These are phyloP conservation scores for Verticillium tricorpus DNA, from an alignment of 2,329 filamentous ascomycete species.

Conservation along the genomic window DNA sequence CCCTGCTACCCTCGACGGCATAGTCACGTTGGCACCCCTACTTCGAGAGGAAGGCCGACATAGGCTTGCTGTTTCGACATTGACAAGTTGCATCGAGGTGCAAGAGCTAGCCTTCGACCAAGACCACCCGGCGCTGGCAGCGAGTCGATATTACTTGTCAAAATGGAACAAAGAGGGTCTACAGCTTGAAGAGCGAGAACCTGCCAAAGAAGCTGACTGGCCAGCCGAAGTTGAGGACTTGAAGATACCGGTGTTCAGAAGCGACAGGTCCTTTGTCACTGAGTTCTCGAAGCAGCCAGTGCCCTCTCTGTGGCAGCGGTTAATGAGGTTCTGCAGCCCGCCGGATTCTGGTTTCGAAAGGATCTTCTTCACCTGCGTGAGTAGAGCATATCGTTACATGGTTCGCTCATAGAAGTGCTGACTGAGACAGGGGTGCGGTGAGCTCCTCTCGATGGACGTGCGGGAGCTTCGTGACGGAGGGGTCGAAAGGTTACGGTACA, in stretches of 20 bases:
- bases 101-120: background rate
- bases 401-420: background rate
- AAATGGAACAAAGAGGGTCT: background rate
- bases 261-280: background rate
- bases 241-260: too few relatives aligned
- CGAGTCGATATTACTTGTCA: background rate
- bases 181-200: too few relatives aligned
- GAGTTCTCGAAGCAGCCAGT: background rate
- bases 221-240: too few relatives aligned
- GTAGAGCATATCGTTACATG: background rate
- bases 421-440: background rate
- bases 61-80: background rate
- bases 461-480: background rate
- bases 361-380: background rate
- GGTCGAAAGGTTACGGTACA: background rate
- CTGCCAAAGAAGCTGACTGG: too few relatives aligned
- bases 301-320: background rate
- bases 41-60: background rate
- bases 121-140: background rate
- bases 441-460: background rate
- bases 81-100: background rate
- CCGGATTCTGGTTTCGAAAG: background rate
- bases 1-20: background rate
- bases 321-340: background rate
- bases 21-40: background rate